Base-by-base conservation (phyloP, 768 basidiomycete species). In the Tephrocybe rancida region DNA sequence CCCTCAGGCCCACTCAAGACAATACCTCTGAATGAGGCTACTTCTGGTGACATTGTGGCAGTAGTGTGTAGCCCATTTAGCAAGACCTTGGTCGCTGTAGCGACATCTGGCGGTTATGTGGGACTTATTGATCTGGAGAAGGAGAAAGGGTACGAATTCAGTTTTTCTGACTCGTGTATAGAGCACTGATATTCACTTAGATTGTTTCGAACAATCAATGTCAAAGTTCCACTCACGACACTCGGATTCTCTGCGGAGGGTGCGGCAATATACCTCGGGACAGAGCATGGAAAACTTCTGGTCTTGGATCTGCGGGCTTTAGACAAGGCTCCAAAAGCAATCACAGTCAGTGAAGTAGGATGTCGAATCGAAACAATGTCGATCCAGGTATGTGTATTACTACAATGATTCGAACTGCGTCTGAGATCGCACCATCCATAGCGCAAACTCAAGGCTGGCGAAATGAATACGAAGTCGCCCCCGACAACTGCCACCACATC, bases 31-130 rank as follows among this genome's bases (percentile, higher is more conserved):
- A 72, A 69, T 9, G 81, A 82, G 21, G 58, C 68, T 16, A 57
- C 62, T 3, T 61, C 69, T 0, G 84, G 83, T 7, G 67, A 79
- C n/a, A 77, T 90, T 21, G 67, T 80, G 3, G 78, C 77, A 11
- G 66, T 90, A 8, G 74, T 82, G 6, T 83, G 81, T 56, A 89
- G 88, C 57, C 87, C 89, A 6, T 90, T 89, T 67, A 90, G 88
- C 69, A 90, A 86, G 71, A 86, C 85, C 2, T 70, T 91, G 29
- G 73, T 87, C 22, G 84, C 85, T 2, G 77, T 79, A 38, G 82
- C 79, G 1, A 85, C 78, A 37, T 71, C 77, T 11, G 72, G 68
- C 3, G 88, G 87, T 1, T 69, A 72, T 38, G 73, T 91, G 10
- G 74, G 68, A 3, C 73, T 90, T 7, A 68, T 90, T 44, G 90